phyloP scores from a whole-genome alignment of 108 stramenopile genomes.

The Cyclotella baltica region DNA sequence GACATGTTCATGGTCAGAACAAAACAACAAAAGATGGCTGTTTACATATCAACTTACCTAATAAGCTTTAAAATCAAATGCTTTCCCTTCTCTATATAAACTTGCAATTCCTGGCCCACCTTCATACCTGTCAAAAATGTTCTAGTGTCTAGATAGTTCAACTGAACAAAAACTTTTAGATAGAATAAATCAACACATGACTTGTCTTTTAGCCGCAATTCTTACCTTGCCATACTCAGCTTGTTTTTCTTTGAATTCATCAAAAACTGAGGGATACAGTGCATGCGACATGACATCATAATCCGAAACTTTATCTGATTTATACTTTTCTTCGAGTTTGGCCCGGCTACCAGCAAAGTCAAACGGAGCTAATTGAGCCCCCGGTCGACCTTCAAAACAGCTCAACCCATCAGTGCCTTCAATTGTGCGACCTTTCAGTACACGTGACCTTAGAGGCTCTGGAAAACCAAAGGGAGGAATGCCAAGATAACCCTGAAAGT shows the following conservation, averaged over 20 bases:
- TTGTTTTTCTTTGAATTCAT: conserved; percentile 80
- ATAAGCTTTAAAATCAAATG: conserved; percentile 84
- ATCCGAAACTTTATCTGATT: conserved; percentile 67
- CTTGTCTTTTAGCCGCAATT: neutral
- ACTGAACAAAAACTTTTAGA: neutral
- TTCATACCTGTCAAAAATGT: conserved; percentile 94
- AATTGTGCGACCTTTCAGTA: conserved; percentile 47
- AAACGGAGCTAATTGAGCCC: conserved; percentile 87
- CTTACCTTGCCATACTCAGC: conserved; percentile 74
- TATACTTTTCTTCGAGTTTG: conserved; percentile 83
- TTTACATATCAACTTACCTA: neutral
- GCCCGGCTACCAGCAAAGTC: conserved; percentile 78
- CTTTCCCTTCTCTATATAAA: conserved; percentile 87
- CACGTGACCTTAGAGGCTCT: conserved; percentile 73
- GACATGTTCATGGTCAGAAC: neutral
- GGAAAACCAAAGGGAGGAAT: conserved; percentile 97
- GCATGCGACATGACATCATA: conserved; percentile 91
- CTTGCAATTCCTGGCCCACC: conserved; percentile 86
- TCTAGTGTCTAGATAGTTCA: conserved; percentile 88
- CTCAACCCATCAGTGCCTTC: conserved; percentile 78
- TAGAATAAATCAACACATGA: neutral
- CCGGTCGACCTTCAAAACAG: conserved; percentile 91
- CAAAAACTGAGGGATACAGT: conserved; percentile 93
- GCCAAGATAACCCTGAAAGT: conserved; percentile 93
- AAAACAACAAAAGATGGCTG: neutral